These are phyloP conservation scores for Colletotrichum tamarilloi DNA, from an alignment of 2,329 filamentous ascomycete species.

Conservation along the genomic window DNA sequence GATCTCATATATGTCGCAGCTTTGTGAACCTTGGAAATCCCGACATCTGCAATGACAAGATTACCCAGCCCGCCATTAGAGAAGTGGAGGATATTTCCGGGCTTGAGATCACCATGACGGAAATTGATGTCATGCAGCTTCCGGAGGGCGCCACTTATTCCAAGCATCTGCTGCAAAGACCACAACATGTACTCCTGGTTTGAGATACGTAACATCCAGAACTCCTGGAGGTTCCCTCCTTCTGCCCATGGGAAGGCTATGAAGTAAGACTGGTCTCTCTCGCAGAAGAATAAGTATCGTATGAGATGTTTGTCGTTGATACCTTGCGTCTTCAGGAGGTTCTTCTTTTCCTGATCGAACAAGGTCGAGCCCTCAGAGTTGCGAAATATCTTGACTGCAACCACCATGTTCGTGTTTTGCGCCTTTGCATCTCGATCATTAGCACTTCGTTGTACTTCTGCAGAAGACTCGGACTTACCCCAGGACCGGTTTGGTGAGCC, in stretches of 20 bases:
- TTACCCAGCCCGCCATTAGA: too few species aligned
- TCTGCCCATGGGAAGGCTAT: constrained; percentile 22
- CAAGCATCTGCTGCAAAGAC: constrained; percentile 16
- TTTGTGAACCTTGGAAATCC: neutral
- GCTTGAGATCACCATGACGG: constrained; percentile 24
- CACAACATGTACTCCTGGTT: neutral
- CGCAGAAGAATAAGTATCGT: neutral
- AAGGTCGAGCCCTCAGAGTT: neutral
- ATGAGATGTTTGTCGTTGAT: constrained; percentile 7
- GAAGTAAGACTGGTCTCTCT: neutral
- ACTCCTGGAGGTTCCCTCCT: constrained; percentile 6
- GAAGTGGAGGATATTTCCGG: constrained; percentile 19
- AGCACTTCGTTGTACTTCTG: neutral
- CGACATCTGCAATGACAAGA: constrained; percentile 17
- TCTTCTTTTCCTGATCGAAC: neutral
- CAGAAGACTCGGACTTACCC: neutral
- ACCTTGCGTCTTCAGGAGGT: neutral
- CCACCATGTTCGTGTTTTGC: neutral
- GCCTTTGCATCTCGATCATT: neutral
- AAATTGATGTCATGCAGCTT: constrained; percentile 5
- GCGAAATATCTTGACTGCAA: neutral
- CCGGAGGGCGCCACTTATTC: neutral
- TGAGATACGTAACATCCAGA: neutral
- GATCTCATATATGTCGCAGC: neutral
- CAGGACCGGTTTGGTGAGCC: neutral